Percentiles rank a stretch among this genome's conserved stretches.
phyloP scores from a whole-genome alignment of 2,329 filamentous ascomycete genomes.

The Aspergillus fructus region DNA sequence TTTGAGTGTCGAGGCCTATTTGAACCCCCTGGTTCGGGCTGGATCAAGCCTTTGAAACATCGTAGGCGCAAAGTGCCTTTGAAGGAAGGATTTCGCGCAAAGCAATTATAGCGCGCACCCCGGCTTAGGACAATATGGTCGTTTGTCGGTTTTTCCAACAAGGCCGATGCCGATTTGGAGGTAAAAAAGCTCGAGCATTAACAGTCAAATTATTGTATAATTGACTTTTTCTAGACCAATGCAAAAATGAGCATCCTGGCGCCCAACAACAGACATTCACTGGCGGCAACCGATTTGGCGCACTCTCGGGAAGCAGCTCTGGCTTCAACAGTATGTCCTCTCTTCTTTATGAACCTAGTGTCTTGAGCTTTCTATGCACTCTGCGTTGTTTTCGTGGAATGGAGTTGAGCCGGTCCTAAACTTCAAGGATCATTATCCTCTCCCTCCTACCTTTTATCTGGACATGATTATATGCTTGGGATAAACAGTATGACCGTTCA shows the following conservation, averaged over 20 bases:
- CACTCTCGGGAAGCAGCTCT: conserved; percentile 40
- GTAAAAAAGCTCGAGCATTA: conserved; percentile 41
- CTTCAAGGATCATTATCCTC: not conserved
- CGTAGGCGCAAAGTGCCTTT: not conserved
- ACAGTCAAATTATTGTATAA: not conserved
- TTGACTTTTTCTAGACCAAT: conserved; percentile 47
- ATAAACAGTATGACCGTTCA: not conserved
- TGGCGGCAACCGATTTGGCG: conserved; percentile 60
- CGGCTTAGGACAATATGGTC: conserved; percentile 33
- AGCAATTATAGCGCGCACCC: not conserved
- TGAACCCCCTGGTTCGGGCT: not conserved
- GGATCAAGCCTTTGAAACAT: not conserved
- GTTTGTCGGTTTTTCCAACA: conserved; percentile 66
- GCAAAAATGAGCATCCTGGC: conserved; percentile 60
- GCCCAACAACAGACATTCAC: conserved; percentile 27
- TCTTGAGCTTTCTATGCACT: not conserved
- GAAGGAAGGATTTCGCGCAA: not conserved
- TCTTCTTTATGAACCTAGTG: not conserved
- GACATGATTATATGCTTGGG: not conserved
- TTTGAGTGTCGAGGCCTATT: not conserved
- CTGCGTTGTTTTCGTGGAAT: not conserved
- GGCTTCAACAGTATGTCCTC: conserved; percentile 40
- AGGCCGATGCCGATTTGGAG: conserved; percentile 65
- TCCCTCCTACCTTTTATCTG: not conserved
- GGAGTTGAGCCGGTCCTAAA: not conserved